Conservation (phyloP, 768 basidiomycete species). For the Hygrocybe coccinea region DNA sequence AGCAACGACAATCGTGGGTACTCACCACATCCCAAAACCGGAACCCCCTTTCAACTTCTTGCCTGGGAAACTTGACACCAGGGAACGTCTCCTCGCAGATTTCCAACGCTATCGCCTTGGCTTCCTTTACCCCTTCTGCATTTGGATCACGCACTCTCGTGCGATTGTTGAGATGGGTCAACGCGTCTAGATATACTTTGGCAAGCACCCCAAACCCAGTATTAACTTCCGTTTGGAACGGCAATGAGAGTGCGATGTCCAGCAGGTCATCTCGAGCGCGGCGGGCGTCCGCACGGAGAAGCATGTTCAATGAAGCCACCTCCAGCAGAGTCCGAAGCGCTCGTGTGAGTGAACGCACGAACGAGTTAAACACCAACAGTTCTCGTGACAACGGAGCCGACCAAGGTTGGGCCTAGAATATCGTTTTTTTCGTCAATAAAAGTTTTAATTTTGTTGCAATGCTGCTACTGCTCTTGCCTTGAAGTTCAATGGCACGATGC, state of each 20-base stretch:
- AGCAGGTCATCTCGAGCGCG: conserved; percentile 84
- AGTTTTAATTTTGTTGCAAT: too few relatives aligned
- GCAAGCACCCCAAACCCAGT: conserved; percentile 97
- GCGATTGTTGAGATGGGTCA: conserved; percentile 81
- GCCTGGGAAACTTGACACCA: conserved; percentile 80
- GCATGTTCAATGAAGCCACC: conserved; percentile 87
- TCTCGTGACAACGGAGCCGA: conserved; percentile 95
- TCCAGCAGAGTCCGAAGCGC: conserved; percentile 88
- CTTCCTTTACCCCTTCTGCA: conserved; percentile 73
- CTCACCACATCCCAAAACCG: conserved; percentile 97
- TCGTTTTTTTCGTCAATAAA: too few relatives aligned
- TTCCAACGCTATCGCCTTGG: conserved; percentile 81
- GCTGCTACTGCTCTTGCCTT: conserved; percentile 46
- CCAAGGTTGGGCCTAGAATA: conserved; percentile 85
- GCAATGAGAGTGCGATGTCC: conserved; percentile 87
- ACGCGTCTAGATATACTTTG: conserved; percentile 92
- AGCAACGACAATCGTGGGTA: conserved; percentile 18
- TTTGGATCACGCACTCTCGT: conserved; percentile 72
- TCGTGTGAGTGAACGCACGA: conserved; percentile 86
- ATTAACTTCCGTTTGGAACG: conserved; percentile 95
- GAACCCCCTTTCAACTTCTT: conserved; percentile 93
- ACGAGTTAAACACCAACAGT: conserved; percentile 96
- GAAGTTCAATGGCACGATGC: conserved; percentile 92
- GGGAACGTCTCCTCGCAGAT: conserved; percentile 93
- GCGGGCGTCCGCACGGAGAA: conserved; percentile 83